A percentile compares a stretch with the other conserved stretches of the same genome.
phyloP scores from a whole-genome alignment of 306 rosid genomes.

The Ochetophila trinervis region DNA sequence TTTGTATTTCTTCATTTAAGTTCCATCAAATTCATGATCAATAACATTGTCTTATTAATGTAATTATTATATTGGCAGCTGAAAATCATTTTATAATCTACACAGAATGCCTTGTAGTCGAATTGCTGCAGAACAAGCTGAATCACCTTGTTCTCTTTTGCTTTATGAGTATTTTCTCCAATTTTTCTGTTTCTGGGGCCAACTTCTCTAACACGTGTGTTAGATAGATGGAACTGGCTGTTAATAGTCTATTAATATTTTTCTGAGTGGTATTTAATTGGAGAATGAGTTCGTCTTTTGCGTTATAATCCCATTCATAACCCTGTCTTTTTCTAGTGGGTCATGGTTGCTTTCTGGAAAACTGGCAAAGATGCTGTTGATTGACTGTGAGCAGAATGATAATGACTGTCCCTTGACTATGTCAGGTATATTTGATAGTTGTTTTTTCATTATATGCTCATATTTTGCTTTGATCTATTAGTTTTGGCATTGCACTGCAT shows the following conservation, averaged over 20 bases:
- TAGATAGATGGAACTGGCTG: not conserved
- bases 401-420: conserved; percentile 57
- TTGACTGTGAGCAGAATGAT: conserved; percentile 79
- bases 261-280: not conserved
- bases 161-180: not conserved
- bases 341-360: conserved; percentile 87
- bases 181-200: not conserved
- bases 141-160: not conserved
- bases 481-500: not conserved
- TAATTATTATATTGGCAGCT: not conserved
- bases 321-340: conserved; percentile 48
- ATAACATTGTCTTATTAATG: not conserved
- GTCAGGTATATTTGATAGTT: conserved; percentile 46
- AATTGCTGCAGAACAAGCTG: not conserved
- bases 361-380: conserved; percentile 70
- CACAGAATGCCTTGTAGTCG: not conserved
- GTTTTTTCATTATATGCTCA: conserved; percentile 7
- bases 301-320: conserved; percentile 13
- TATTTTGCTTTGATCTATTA: conserved; percentile 13
- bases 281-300: not conserved
- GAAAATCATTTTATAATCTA: not conserved
- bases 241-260: not conserved
- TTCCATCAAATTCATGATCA: not conserved
- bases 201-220: not conserved
- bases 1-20: not conserved